phyloP scores from a whole-genome alignment of 768 basidiomycete species.

The Tricholoma sp. region DNA sequence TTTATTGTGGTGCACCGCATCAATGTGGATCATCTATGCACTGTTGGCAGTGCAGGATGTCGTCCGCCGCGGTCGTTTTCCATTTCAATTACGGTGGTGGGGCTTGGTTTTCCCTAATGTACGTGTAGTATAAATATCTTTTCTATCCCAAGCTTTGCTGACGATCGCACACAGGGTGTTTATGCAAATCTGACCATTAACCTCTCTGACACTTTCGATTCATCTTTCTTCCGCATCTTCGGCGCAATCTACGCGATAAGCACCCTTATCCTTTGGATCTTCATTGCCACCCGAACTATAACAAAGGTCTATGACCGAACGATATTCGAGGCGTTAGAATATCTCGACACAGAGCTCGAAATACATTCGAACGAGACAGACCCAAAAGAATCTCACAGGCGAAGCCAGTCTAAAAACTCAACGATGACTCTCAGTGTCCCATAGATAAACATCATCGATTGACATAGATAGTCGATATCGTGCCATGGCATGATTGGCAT shows the following conservation, averaged over 20 bases:
- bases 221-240: constrained; percentile 49
- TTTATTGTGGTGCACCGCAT: constrained; percentile 56
- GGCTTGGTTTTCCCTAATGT: constrained; percentile 71
- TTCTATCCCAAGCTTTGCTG: background rate
- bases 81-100: constrained; percentile 61
- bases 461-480: too few species aligned
- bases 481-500: too few species aligned
- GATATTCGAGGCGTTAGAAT: constrained; percentile 1
- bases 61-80: constrained; percentile 33
- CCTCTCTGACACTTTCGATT: constrained; percentile 45
- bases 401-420: too few species aligned
- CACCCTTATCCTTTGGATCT: constrained; percentile 3
- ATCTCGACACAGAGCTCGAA: background rate
- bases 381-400: background rate
- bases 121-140: constrained; percentile 12
- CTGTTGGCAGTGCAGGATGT: constrained; percentile 43
- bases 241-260: constrained; percentile 48
- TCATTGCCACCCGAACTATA: background rate
- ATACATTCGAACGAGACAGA: background rate
- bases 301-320: background rate
- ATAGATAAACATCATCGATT: too few species aligned
- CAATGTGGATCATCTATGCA: constrained; percentile 59
- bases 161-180: constrained; percentile 39
- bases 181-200: constrained; percentile 61
- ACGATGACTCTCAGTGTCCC: too few species aligned